These are phyloP conservation scores for Alopecurus myosuroides DNA, from an alignment of 176 grass and related monocot genomes.

Conservation along the genomic window DNA sequence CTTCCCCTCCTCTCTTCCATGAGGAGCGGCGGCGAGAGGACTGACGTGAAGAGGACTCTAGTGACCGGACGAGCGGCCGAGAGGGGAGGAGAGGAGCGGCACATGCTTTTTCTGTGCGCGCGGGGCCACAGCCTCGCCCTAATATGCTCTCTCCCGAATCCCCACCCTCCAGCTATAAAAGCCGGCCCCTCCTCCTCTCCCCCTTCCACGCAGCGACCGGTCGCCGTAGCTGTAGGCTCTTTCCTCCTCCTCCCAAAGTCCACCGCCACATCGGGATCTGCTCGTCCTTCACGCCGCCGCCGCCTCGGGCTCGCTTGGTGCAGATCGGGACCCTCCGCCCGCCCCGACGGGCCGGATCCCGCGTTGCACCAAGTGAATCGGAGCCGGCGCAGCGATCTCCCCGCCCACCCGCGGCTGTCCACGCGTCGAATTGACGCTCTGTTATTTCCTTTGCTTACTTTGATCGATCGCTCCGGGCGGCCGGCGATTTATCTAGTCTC, in stretches of 20 bases:
- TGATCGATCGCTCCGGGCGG: not conserved
- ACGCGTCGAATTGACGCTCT: not conserved
- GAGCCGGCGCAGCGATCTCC: constrained; percentile 62
- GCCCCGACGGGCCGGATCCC: constrained; percentile 63
- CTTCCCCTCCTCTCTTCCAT: no score
- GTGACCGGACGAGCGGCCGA: not conserved
- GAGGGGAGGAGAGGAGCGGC: not conserved
- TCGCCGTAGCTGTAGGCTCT: constrained; percentile 17
- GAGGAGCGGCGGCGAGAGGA: no score
- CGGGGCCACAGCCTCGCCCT: constrained; percentile 13
- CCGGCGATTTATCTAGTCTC: no score
- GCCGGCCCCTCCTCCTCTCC: not conserved
- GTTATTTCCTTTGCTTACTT: not conserved
- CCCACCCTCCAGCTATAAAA: constrained; percentile 35
- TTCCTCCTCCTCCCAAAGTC: not conserved
- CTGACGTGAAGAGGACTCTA: not conserved
- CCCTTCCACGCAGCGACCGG: not conserved
- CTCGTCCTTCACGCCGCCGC: constrained; percentile 25
- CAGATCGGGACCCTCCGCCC: constrained; percentile 92
- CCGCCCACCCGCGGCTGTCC: not conserved
- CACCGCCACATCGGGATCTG: not conserved
- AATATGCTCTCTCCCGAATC: constrained; percentile 13
- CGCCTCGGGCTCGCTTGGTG: constrained; percentile 99
- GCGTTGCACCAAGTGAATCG: constrained; percentile 99
- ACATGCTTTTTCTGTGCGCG: not conserved